Base-by-base conservation (phyloP, 2,329 filamentous ascomycete genomes). In the Microascus cirrosus region DNA sequence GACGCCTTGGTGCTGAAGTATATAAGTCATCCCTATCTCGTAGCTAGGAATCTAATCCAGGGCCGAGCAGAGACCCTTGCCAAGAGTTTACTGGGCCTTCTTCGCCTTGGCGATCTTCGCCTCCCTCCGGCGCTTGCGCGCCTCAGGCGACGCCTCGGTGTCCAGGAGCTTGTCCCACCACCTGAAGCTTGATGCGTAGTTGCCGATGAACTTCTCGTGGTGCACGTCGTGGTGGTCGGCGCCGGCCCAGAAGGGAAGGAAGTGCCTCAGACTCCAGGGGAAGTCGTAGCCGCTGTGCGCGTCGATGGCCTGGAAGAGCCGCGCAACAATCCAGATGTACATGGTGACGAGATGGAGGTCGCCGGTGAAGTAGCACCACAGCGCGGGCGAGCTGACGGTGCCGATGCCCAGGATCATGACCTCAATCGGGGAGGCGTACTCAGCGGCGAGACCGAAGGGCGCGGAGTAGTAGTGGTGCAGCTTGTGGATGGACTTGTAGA, bases 401-500 rank as follows among this genome's bases (percentile, higher is more conserved):
- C 94, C 94, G 59, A 95, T 79, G 45, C 93, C 94, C 55, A 99
- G 85, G 59, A 95, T 82, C 88, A 96, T 95, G 64, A 93, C 90
- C 75, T 99, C 94, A 65, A 97, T 95, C 1, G 94, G 94, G 51
- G 93, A 96, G 7, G 94, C 94, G 73, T 99, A 99, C 75, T 99
- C 94, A 59, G 94, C 93, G 22, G 94, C 93, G 57, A 99, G 80
- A 64, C 94, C 94, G 69, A 99, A 99, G 20, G 94, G 94, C 13
- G 94, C 94, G 42, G 91, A 96, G 79, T 99, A 99, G 68, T 94
- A 93, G 79, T 99, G 94, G 77, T 99, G 94, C 66, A 99, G 92
- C 79, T 99, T 99, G 83, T 99, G 94, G 67, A 99, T 89, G 68
- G 86, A 83, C 79, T 91, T 95, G 84, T 99, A 99, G 6, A 99